Evolutionary conservation across 164 flowering plant genomes (phyloP).

Genomic region (Saururus chinensis): DNA sequence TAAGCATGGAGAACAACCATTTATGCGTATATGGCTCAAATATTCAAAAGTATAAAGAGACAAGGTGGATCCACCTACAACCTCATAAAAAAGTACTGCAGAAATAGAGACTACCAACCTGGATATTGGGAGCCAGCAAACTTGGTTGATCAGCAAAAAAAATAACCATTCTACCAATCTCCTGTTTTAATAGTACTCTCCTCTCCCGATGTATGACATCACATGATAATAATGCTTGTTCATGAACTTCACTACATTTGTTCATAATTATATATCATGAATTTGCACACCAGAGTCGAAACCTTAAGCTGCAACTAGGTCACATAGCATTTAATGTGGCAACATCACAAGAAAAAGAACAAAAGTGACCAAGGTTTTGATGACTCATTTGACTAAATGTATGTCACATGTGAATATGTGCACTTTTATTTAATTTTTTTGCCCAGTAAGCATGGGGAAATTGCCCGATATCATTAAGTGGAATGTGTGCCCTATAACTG

Average conservation of each 20-base stretch:
- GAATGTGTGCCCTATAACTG: too few relatives aligned
- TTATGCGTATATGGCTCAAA: background rate
- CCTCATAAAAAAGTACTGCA: background rate
- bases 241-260: constrained; percentile 81
- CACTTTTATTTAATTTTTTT: too few relatives aligned
- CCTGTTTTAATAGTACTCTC: constrained; percentile 86
- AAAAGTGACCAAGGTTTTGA: too few relatives aligned
- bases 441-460: too few relatives aligned
- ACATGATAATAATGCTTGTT: constrained; percentile 77
- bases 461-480: too few relatives aligned
- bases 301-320: too few relatives aligned
- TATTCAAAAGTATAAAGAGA: too few relatives aligned
- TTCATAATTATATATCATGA: background rate
- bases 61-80: background rate
- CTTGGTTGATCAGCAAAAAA: constrained; percentile 97
- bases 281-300: too few relatives aligned
- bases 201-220: constrained; percentile 86
- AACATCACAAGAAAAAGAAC: too few relatives aligned
- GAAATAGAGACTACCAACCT: constrained; percentile 29
- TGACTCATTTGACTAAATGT: too few relatives aligned
- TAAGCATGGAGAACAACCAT: background rate
- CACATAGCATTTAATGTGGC: too few relatives aligned
- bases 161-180: constrained; percentile 94
- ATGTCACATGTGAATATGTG: too few relatives aligned
- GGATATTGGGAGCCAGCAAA: constrained; percentile 95